Evolutionary conservation across 768 basidiomycete genomes (phyloP), one percentile per base, ranked within the genome.

Genomic region (Candolleomyces efflorescens): DNA sequence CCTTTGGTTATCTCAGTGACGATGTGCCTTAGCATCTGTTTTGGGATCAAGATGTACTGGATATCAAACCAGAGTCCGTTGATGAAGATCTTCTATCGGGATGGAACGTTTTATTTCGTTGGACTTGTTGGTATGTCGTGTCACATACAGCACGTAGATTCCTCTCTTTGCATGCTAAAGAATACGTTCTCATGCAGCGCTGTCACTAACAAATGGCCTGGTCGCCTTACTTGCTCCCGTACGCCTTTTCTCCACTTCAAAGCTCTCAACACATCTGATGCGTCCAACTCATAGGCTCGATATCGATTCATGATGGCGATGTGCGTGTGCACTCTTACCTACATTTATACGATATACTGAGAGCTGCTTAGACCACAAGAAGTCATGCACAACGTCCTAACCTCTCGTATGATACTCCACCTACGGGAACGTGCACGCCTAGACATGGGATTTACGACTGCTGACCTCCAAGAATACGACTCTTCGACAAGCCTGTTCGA

Each of bases 41-140:
- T 41, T 26, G 56, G 56, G 7, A n/a, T 58, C 17, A 47, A 43
- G 38, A 47, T 44, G 26, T 58, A 58, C 43, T 58, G 56, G 56
- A 45, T 37, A 6, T 45, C 51, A 12, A 43, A 41, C 17, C 50
- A 37, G 3, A 58, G 56, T 27, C 18, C 49, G 2, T 37, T 58
- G 26, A 18, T 58, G 27, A 43, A 58, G 20, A 45, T 58, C 5
- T 58, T 58, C 18, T 58, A 58, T 37, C 56, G 56, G 5, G 56
- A 58, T 24, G 56, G 56, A 20, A 58, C 56, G 5, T 53, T 58
- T n/a, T 58, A 53, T 24, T 58, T 58, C 20, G 51, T 58, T n/a
- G 36, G 27, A 24, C 44, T 58, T 4, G 51, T 43, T 12, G 55
- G 55, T 56, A 22, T 6, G 54, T 49, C 41, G 9, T 17, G 41